phyloP scores from a whole-genome alignment of 148 eudicot genomes.

The Beta vulgaris region DNA sequence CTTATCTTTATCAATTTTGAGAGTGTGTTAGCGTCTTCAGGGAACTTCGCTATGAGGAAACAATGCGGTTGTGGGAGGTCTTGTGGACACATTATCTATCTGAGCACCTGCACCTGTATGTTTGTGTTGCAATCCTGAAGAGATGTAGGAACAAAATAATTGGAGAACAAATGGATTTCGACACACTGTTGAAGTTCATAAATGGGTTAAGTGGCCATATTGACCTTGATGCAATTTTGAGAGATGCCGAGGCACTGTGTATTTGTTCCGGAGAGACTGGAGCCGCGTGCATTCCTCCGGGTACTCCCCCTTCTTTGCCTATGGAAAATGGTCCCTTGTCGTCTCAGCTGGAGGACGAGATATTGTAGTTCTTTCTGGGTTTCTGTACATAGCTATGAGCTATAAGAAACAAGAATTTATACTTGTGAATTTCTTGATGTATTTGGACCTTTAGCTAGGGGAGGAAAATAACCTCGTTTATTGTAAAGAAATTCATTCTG shows the following conservation, averaged over 20 bases:
- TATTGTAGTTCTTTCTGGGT: conserved; percentile 36
- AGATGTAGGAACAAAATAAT: conserved; percentile 69
- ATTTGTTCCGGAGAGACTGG: conserved; percentile 95
- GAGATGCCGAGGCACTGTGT: conserved; percentile 89
- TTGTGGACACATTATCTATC: conserved; percentile 80
- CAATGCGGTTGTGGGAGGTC: conserved; percentile 85
- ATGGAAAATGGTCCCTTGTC: conserved; percentile 45
- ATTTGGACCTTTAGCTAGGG: not conserved
- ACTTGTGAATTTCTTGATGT: not conserved
- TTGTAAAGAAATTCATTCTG: conserved; percentile 16
- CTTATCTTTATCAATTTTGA: not conserved
- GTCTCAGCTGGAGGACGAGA: conserved; percentile 71
- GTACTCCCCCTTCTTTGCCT: conserved; percentile 86
- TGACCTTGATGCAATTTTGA: conserved; percentile 57
- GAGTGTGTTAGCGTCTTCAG: conserved; percentile 29
- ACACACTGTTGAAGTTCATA: conserved; percentile 84
- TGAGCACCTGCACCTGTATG: conserved; percentile 84
- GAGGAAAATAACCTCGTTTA: not conserved
- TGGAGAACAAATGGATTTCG: conserved; percentile 94
- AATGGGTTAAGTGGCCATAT: conserved; percentile 84
- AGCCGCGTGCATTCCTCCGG: conserved; percentile 88
- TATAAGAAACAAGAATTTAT: not conserved
- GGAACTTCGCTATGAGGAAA: conserved; percentile 71
- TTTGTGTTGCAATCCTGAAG: conserved; percentile 82
- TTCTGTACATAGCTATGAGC: conserved; percentile 20